These are phyloP conservation scores for Cytospora leucostoma DNA, from an alignment of 2,329 filamentous ascomycete species.

Conservation along the genomic window DNA sequence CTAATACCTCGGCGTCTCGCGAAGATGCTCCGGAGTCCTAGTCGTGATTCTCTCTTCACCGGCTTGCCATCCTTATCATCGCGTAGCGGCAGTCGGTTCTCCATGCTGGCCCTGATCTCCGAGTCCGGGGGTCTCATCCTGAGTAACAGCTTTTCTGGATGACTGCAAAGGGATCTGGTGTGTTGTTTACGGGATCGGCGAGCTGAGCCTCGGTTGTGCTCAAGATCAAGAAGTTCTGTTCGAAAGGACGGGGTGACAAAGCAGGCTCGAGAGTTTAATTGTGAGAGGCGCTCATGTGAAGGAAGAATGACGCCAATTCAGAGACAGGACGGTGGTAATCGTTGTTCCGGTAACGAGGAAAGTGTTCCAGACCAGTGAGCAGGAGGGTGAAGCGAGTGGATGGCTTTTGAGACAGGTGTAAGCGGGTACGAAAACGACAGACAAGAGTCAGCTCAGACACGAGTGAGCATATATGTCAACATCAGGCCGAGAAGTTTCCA, in stretches of 20 bases:
- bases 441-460: slow-evolving; percentile 13
- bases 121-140: slow-evolving; percentile 45
- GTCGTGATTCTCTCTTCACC: slow-evolving; percentile 51
- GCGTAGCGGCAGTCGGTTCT: slow-evolving; percentile 46
- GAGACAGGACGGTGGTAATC: slow-evolving; percentile 13
- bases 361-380: slow-evolving; percentile 5
- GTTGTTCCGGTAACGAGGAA: slow-evolving; percentile 12
- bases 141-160: slow-evolving; percentile 31
- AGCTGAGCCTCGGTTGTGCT: slow-evolving; percentile 16
- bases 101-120: slow-evolving; percentile 35
- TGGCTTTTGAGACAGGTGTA: slow-evolving; percentile 21
- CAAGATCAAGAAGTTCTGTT: background rate
- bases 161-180: slow-evolving; percentile 27
- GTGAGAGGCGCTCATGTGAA: slow-evolving; percentile 11
- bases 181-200: background rate
- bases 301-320: slow-evolving; percentile 19
- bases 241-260: background rate
- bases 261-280: background rate
- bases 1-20: slow-evolving; percentile 45
- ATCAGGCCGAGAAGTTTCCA: slow-evolving; percentile 15
- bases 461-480: slow-evolving; percentile 19
- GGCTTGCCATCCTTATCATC: slow-evolving; percentile 41
- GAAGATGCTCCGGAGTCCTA: slow-evolving; percentile 56
- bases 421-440: slow-evolving; percentile 22
- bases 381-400: slow-evolving; percentile 12